A percentile compares a stretch with the other conserved stretches of the same genome.
Evolutionary conservation across 2,329 filamentous ascomycete species (phyloP).

Genomic region (Penicillium oxalicum): DNA sequence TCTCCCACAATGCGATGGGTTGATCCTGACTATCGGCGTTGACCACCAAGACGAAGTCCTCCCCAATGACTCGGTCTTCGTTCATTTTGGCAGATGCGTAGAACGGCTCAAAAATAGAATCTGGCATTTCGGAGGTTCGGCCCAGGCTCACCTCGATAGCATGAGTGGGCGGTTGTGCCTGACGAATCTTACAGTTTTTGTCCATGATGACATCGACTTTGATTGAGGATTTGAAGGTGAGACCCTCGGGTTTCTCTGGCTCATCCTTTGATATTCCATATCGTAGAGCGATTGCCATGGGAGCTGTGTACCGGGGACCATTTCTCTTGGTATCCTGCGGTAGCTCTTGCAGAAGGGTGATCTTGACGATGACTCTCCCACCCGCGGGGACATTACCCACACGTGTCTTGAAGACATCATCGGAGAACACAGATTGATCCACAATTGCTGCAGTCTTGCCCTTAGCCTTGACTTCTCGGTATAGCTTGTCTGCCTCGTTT

Average conservation of each 20-base stretch:
- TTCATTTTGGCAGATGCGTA: slow-evolving; percentile 7
- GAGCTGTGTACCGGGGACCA: neutral
- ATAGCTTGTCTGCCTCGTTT: neutral
- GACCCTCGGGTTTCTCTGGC: neutral
- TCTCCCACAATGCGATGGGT: neutral
- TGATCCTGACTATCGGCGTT: neutral
- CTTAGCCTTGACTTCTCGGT: neutral
- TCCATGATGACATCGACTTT: slow-evolving; percentile 11
- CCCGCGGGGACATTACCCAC: neutral
- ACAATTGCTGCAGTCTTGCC: neutral
- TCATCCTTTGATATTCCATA: neutral
- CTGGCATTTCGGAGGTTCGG: slow-evolving; percentile 6
- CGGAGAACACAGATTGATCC: neutral
- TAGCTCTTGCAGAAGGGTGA: neutral
- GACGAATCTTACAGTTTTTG: slow-evolving; percentile 11
- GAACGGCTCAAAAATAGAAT: slow-evolving; percentile 8
- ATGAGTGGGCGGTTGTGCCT: slow-evolving; percentile 14
- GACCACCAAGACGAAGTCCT: neutral
- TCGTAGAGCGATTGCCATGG: neutral
- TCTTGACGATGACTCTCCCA: neutral
- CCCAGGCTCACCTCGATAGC: slow-evolving; percentile 14
- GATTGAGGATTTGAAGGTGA: neutral
- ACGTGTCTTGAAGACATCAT: neutral
- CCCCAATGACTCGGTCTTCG: neutral
- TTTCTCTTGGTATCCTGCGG: neutral